Conservation (phyloP, 257 asterid species). For the Solanum chaucha region DNA sequence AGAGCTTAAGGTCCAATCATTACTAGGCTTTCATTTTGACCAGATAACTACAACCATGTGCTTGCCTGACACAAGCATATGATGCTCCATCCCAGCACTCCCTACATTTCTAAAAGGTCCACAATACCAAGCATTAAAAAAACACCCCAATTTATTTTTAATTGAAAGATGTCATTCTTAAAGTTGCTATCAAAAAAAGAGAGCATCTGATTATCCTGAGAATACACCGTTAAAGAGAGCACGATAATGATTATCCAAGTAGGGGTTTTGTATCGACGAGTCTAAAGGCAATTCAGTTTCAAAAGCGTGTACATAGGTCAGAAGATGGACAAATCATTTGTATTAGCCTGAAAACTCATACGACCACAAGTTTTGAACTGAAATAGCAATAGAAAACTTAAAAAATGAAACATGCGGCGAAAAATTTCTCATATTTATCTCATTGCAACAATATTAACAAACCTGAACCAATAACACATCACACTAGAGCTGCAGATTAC, state of each 20-base stretch:
- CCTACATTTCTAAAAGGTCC: not conserved
- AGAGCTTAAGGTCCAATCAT: not conserved
- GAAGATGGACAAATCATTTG: not conserved
- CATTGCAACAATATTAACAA: slow-evolving; percentile 56
- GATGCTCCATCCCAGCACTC: not conserved
- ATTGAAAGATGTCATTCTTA: not conserved
- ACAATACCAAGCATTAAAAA: not conserved
- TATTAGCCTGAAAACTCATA: not conserved
- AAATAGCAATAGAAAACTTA: not conserved
- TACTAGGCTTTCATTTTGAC: not conserved
- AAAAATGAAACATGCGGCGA: not conserved
- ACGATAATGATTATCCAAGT: not conserved
- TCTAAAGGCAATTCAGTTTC: not conserved
- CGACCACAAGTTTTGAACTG: not conserved
- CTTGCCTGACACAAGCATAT: not conserved
- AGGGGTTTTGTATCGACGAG: not conserved
- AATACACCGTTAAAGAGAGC: not conserved
- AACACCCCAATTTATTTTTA: not conserved
- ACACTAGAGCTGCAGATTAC: slow-evolving; percentile 79
- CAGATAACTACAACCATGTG: not conserved
- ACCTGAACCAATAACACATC: slow-evolving; percentile 53
- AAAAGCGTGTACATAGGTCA: not conserved
- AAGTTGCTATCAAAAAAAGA: not conserved
- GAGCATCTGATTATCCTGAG: not conserved
- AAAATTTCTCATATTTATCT: slow-evolving; percentile 8